Conservation (phyloP, 2,329 filamentous ascomycete genomes). For the Cyphellophora europaea region DNA sequence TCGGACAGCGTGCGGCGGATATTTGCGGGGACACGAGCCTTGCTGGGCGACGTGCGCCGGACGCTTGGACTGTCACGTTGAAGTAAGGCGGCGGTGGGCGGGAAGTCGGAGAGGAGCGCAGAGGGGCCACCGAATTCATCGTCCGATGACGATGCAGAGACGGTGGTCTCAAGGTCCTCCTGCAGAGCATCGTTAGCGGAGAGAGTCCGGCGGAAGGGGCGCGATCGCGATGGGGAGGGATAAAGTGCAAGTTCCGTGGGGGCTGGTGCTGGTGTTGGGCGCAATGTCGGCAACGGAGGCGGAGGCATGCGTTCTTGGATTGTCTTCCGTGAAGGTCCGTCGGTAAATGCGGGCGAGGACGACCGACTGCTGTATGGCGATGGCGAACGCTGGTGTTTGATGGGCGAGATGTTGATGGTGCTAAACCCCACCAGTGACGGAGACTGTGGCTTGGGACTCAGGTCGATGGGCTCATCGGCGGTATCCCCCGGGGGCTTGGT, state of each 20-base stretch:
- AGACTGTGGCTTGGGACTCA: too few species aligned
- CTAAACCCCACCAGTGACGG: too few species aligned
- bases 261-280: not conserved
- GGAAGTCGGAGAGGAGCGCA: conserved; percentile 4
- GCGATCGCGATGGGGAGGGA: not conserved
- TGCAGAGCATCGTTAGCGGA: conserved; percentile 14
- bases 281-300: not conserved
- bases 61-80: too few species aligned
- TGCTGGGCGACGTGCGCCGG: conserved; percentile 8
- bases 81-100: conserved; percentile 3
- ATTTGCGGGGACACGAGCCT: not conserved
- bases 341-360: conserved; percentile 1
- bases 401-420: too few species aligned
- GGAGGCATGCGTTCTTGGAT: too few species aligned
- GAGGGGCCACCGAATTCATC: conserved; percentile 4
- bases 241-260: not conserved
- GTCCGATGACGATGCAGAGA: too few species aligned
- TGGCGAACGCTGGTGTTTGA: not conserved
- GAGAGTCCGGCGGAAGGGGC: conserved; percentile 10
- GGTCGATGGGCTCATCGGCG: too few species aligned
- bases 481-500: too few species aligned
- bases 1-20: not conserved
- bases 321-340: too few species aligned
- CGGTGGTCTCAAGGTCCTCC: too few species aligned
- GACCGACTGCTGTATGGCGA: not conserved